Evolutionary conservation across 1,139 yeast genomes (phyloP), one percentile per base, ranked within the genome.

Genomic region (Geotrichum citri-aurantii): DNA sequence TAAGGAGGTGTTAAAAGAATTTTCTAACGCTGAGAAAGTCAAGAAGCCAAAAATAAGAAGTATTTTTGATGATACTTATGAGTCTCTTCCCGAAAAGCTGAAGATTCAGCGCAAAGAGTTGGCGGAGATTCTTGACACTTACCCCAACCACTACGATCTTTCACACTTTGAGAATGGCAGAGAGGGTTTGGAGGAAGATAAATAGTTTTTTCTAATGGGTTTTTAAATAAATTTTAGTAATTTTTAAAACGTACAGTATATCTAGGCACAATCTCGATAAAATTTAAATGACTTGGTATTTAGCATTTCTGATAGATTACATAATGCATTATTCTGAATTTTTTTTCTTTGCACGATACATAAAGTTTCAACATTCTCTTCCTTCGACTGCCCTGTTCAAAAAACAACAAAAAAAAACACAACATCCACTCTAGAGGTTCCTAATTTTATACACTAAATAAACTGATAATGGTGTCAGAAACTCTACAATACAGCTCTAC

Each of bases 111-210:
- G 65, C 55, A 50, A 58, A 48, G 75, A 72, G 59, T 66, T 72
- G 47, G 65, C 59, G 3, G 69, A 68, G 49, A 62, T 72, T 46
- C 61, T 72, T 50, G 69, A 69, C 42, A 56, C 62, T 1, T 71
- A 72, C 55, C 73, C 74, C 11, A 70, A 68, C 23, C 64, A 71
- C 58, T 72, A 68, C 59, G 71, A 71, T 57, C 57, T 70, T 10
- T 59, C 67, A 3, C 59, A 60, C 11, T 71, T 62, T 59, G 72
- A 70, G 37, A 65, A 63, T 8, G 74, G 74, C 14, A 53, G 66
- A 19, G 63, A 59, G 2, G 67, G 68, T 11, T 52, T 66, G 19
- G 56, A 47, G 8, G 59, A 61, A 23, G 58, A 60, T 49, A 59
- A 62, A 44, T 40, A 52, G 40, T 37, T 51, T 40, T 5, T 37